Conservation (phyloP, 164 flowering plant genomes). For the Paratinospora sagittata region DNA sequence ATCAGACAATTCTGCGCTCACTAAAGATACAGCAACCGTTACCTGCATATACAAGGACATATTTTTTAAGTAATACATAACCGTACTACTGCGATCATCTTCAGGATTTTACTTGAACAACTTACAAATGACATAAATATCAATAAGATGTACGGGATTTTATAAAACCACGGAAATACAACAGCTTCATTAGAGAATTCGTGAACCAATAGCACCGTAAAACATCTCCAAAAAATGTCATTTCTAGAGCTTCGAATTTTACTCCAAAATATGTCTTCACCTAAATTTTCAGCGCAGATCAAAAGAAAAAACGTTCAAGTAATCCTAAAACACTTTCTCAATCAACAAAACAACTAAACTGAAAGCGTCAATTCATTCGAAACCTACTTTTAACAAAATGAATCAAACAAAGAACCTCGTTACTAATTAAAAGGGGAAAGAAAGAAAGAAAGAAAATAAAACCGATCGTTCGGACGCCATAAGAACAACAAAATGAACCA, state of each 20-base stretch:
- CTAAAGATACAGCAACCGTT: conserved; percentile 18
- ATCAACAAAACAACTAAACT: neutral
- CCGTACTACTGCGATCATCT: neutral
- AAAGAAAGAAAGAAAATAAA: neutral
- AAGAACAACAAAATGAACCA: neutral
- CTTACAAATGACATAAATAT: neutral
- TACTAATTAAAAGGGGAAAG: neutral
- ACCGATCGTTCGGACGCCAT: neutral
- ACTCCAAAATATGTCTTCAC: neutral
- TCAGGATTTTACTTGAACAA: neutral
- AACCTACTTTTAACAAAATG: neutral
- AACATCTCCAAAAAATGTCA: neutral
- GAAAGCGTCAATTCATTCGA: neutral
- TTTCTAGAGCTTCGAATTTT: neutral
- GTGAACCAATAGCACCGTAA: neutral
- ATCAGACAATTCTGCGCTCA: conserved; percentile 22
- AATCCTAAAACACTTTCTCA: neutral
- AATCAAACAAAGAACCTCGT: neutral
- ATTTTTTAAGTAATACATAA: neutral
- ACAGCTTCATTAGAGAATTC: too few species aligned
- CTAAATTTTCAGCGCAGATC: neutral
- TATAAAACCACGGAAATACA: too few species aligned
- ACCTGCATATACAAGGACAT: conserved; percentile 25
- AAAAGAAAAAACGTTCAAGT: neutral
- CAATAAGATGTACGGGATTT: neutral